phyloP scores from a whole-genome alignment of 257 asterid genomes.

The Salvia splendens region DNA sequence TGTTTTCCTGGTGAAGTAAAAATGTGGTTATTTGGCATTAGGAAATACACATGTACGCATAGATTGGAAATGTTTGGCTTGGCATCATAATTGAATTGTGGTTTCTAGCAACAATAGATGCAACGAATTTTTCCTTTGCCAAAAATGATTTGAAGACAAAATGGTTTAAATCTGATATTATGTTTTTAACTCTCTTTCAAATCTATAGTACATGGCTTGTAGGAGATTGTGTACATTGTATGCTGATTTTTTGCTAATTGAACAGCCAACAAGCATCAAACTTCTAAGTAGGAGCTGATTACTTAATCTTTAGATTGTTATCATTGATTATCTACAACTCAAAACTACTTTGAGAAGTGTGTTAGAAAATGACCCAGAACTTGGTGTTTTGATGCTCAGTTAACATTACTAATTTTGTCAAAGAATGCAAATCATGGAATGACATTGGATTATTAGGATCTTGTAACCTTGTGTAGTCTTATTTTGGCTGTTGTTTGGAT shows the following conservation, averaged over 20 bases:
- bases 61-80: background rate
- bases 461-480: background rate
- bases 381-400: background rate
- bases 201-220: background rate
- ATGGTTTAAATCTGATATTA: background rate
- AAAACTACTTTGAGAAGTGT: background rate
- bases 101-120: background rate
- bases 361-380: background rate
- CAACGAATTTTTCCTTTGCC: background rate
- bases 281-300: background rate
- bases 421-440: conserved; percentile 5
- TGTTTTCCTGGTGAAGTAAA: background rate
- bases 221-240: background rate
- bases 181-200: background rate
- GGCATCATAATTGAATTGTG: background rate
- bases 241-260: conserved; percentile 13
- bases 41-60: background rate
- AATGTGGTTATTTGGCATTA: background rate
- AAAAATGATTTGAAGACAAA: background rate
- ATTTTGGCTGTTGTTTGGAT: background rate
- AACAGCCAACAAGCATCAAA: background rate
- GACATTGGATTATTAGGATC: conserved; percentile 1
- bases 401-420: conserved; percentile 4
- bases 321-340: conserved; percentile 7
- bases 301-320: background rate